These are phyloP conservation scores for Vaucheria bursata DNA, from an alignment of 352 stramenopile genomes.

Conservation along the genomic window DNA sequence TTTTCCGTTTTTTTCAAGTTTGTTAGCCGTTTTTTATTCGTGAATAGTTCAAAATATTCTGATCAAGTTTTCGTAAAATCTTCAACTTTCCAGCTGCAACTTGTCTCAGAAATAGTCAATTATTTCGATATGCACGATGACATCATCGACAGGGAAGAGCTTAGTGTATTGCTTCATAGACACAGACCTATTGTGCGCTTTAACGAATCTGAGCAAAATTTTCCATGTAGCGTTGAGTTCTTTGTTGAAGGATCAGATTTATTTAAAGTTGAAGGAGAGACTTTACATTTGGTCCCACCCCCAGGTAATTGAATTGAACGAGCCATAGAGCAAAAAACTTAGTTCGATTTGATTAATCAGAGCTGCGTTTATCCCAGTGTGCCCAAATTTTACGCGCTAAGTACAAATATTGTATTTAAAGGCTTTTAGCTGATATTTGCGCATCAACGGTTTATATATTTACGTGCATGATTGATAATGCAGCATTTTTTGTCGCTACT, in stretches of 20 bases:
- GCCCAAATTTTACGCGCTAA: background rate
- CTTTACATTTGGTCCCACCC: background rate
- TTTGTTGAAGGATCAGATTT: background rate
- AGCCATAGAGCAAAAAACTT: background rate
- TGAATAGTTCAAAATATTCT: too few species aligned
- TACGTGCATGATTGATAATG: too few species aligned
- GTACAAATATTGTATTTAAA: background rate
- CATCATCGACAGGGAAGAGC: too few species aligned
- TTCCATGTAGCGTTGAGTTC: background rate
- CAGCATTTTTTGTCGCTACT: too few species aligned
- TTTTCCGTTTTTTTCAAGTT: too few species aligned
- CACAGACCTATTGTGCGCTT: background rate
- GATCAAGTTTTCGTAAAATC: too few species aligned
- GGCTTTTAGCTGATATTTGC: background rate
- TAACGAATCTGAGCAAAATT: background rate
- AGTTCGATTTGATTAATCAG: background rate
- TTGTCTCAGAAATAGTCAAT: too few species aligned
- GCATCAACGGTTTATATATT: background rate
- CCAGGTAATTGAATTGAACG: background rate
- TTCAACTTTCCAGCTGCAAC: too few species aligned
- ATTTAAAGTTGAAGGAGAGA: background rate
- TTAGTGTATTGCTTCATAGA: background rate
- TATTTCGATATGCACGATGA: too few species aligned
- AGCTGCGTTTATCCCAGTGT: background rate
- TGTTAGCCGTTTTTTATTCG: too few species aligned